Evolutionary conservation across 495 filamentous ascomycete species (phyloP), one percentile per base, ranked within the genome.

Genomic region (Halenospora varia): DNA sequence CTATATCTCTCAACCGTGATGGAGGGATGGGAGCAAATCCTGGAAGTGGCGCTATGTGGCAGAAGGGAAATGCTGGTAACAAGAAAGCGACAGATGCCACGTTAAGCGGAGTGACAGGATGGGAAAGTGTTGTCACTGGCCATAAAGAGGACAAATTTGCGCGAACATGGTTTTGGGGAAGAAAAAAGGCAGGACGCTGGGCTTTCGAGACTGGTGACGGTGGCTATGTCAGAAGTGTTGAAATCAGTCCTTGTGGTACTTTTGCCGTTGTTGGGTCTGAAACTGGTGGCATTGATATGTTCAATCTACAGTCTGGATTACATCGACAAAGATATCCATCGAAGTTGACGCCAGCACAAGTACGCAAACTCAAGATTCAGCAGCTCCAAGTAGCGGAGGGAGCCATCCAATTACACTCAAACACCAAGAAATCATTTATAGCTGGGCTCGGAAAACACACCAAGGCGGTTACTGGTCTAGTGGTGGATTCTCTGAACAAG

Each of bases 151-250:
- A 97, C 62, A 83, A 85, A 48, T 88, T 79, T 63, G 94, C 89
- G 39, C 80, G 94, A 41, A 96, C 92, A 20, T 99, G 94, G 94
- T 97, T 97, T 73, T 96, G 96, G 89, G 92, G 92, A 15, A 84
- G 90, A 59, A 96, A 92, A 66, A 84, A 87, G 61, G 91, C 92
- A 41, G 94, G 94, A 18, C 82, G 94, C 53, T 99, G 94, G 94
- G 85, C 86, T 1, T 92, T 97, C 61, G 85, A 88, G 59, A 96
- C 92, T 1, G 82, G 82, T 25, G 94, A 99, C 74, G 83, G 85
- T 18, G 84, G 82, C 2, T 81, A 91, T 64, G 94, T 96, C 26
- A 92, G 88, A 68, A 90, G 86, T 26, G 92, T 99, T 15, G 82
- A 89, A 2, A 84, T 97, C 55, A 94, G 89, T 29, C 81, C 88